phyloP scores from a whole-genome alignment of 2,329 filamentous ascomycete species.

The Coccinonectria pachysandricola region DNA sequence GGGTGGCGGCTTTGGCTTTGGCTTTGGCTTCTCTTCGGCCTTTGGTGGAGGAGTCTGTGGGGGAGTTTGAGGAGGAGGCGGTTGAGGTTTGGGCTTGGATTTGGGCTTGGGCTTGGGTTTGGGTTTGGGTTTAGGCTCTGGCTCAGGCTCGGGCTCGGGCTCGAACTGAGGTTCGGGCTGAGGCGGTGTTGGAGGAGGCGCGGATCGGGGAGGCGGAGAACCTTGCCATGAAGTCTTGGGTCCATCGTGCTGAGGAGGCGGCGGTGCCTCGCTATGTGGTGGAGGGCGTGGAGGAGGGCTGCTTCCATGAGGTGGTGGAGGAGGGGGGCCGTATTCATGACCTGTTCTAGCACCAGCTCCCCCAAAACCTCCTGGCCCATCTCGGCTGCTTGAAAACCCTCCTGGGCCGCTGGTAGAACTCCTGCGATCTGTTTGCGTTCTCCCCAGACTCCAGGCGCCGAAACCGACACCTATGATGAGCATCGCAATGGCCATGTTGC shows the following conservation, averaged over 20 bases:
- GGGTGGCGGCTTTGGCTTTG: conserved; percentile 16
- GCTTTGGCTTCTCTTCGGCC: conserved; percentile 7
- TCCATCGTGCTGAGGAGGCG: conserved; percentile 18
- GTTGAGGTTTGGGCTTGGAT: conserved; percentile 12
- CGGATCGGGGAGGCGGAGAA: conserved; percentile 15
- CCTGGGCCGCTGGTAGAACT: conserved; percentile 12
- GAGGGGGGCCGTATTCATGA: conserved; percentile 23
- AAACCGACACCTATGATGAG: conserved; percentile 64
- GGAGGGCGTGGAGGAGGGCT: conserved; percentile 17
- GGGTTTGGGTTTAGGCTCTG: conserved; percentile 5
- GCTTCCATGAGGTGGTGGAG: conserved; percentile 26
- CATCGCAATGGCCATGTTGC: conserved; percentile 62
- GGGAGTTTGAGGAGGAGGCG: conserved; percentile 7
- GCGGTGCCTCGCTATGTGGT: conserved; percentile 6
- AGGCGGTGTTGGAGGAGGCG: conserved; percentile 15
- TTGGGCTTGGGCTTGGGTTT: conserved; percentile 11
- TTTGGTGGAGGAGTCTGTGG: conserved; percentile 14
- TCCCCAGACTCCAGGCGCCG: conserved; percentile 57
- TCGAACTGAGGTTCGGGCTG: conserved; percentile 13
- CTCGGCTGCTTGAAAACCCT: conserved; percentile 10
- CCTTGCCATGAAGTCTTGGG: conserved; percentile 30
- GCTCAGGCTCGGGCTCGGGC: conserved; percentile 12
- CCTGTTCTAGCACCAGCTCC: conserved; percentile 20
- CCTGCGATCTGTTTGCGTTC: conserved; percentile 25
- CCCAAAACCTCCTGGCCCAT: conserved; percentile 21